Conservation (phyloP, 345 rosid genomes). For the Ricinus communis region DNA sequence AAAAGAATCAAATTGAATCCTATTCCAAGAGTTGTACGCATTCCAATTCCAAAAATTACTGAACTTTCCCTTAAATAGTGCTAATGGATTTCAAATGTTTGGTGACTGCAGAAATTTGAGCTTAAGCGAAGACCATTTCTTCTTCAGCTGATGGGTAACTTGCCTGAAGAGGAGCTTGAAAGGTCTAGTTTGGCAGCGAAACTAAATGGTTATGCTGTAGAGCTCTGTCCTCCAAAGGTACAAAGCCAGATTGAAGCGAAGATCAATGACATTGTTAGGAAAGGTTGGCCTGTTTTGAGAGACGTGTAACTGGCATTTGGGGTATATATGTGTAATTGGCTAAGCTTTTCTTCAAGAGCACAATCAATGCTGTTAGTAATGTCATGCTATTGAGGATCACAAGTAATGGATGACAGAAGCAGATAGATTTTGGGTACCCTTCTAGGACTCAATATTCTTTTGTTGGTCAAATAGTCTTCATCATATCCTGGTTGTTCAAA, state of each 20-base stretch:
- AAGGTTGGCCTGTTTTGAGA: constrained; percentile 80
- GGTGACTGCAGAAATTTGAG: constrained; percentile 75
- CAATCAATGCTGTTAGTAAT: background rate
- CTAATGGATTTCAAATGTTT: constrained; percentile 3
- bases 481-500: background rate
- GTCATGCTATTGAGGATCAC: background rate
- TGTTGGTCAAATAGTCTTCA: background rate
- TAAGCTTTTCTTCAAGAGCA: background rate
- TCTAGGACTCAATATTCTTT: background rate
- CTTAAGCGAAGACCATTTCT: constrained; percentile 76
- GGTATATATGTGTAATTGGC: background rate
- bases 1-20: too few relatives aligned
- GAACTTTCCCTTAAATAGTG: background rate
- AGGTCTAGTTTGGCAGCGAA: constrained; percentile 69
- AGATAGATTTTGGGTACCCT: background rate
- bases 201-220: constrained; percentile 78
- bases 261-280: constrained; percentile 66
- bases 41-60: too few relatives aligned
- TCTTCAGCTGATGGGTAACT: constrained; percentile 78
- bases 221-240: constrained; percentile 64
- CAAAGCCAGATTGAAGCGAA: constrained; percentile 63
- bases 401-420: background rate
- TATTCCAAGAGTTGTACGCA: too few relatives aligned
- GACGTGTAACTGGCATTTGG: constrained; percentile 36
- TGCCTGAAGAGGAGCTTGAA: constrained; percentile 79